Base-by-base conservation (phyloP, 441 rosid species). In the Gossypium lobatum region DNA sequence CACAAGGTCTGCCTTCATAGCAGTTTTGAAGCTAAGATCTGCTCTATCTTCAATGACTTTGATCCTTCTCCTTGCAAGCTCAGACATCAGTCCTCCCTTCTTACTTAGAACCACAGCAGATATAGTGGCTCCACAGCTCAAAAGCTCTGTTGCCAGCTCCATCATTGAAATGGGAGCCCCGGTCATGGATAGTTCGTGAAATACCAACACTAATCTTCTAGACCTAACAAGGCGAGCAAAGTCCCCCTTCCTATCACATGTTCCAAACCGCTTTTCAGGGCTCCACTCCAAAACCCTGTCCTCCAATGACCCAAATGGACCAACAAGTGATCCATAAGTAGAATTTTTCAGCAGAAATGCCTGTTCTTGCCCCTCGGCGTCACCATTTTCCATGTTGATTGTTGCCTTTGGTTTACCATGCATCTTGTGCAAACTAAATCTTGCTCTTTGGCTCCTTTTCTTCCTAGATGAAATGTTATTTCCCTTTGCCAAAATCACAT, bases 81-180 rank as follows among this genome's bases (percentile, higher is more conserved):
- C 99, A 0, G 87, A 75, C 93, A 95, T 73, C 77, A 95, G 80
- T 31, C 99, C 99, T 80, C 99, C 98, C 81, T 85, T 95, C 85
- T 84, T 91, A 82, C 97, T 93, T 57, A 95, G 91, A 81, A 93
- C 98, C 26, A 93, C 97, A 34, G 95, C 98, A 63, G 94, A 90
- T 66, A 95, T 96, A 34, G 98, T 87, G 75, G 98, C 99, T 61
- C 99, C 99, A 74, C 99, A 93, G 91, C 98, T 95, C 87, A 95
- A 73, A 81, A 95, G 92, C 84, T 95, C 99, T 4, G 97, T 89
- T 45, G 98, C 98, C 85, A 95, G 76, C 82, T 95, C 99, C 92
- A 95, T 84, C 97, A 95, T 91, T 58, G 99, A 93, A 65, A 91
- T 88, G 17, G 99, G 99, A 73, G 99, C 99, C 46, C 99, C 99